Percentiles rank a stretch among this genome's conserved stretches.
These are phyloP conservation scores for Penicillium alfredii DNA, from an alignment of 495 filamentous ascomycete species.

Conservation along the genomic window DNA sequence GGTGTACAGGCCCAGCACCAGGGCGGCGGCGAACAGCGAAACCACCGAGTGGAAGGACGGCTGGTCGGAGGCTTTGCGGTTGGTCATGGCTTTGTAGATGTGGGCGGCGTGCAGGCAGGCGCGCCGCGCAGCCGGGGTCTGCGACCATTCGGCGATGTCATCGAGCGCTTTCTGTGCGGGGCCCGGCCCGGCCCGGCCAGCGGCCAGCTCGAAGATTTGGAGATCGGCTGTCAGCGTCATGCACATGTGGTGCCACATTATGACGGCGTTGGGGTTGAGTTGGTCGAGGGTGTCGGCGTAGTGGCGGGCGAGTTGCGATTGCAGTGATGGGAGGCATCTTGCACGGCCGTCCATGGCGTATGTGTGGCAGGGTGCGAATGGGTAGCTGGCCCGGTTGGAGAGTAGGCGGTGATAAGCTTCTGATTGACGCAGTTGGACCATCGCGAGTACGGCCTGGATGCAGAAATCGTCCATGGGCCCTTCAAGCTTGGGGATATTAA, in stretches of 20 bases:
- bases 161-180: constrained; percentile 44
- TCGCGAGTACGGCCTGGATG: constrained; percentile 35
- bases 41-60: constrained; percentile 44
- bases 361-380: constrained; percentile 41
- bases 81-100: constrained; percentile 46
- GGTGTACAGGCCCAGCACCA: constrained; percentile 46
- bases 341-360: constrained; percentile 43
- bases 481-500: constrained; percentile 32
- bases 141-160: constrained; percentile 46
- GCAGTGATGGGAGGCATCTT: constrained; percentile 33
- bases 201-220: constrained; percentile 46
- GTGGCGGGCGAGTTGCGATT: constrained; percentile 34
- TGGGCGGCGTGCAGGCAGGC: constrained; percentile 48
- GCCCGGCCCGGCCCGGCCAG: constrained; percentile 40
- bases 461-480: constrained; percentile 32
- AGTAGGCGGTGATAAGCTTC: constrained; percentile 43
- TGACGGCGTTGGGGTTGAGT: constrained; percentile 40
- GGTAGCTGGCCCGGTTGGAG: constrained; percentile 35
- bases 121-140: constrained; percentile 43
- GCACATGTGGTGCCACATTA: constrained; percentile 50
- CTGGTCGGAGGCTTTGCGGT: constrained; percentile 45
- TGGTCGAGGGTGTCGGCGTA: constrained; percentile 38
- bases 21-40: constrained; percentile 44
- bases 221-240: constrained; percentile 48
- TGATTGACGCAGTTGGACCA: constrained; percentile 40